These are phyloP conservation scores for Porphyra umbilicalis DNA, from an alignment of 31 red algal genomes.

Conservation along the genomic window DNA sequence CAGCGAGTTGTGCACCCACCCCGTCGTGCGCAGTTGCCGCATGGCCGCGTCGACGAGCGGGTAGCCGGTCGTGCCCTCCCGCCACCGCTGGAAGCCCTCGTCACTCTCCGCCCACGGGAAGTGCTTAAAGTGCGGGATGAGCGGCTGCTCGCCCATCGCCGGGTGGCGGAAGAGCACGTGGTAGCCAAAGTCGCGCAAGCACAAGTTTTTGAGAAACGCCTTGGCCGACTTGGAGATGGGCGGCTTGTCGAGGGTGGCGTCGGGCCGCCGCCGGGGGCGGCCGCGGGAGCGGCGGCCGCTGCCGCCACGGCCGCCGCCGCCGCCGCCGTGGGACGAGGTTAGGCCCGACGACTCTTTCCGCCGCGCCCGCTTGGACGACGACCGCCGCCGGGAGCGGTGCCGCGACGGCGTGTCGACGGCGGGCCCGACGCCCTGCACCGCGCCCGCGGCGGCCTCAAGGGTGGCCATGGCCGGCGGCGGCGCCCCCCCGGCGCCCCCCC, in stretches of 20 bases:
- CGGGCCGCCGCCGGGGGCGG: neutral
- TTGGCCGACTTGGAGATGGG: conserved; percentile 66
- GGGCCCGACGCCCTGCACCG: neutral
- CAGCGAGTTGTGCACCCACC: conserved; percentile 79
- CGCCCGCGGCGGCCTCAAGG: neutral
- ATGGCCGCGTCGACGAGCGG: conserved; percentile 89
- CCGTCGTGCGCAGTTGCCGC: conserved; percentile 53
- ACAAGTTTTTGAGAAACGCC: conserved; percentile 95
- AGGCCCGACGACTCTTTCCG: neutral
- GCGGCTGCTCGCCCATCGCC: conserved; percentile 55
- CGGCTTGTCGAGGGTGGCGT: neutral
- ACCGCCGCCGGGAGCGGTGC: neutral
- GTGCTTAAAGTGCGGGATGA: conserved; percentile 66
- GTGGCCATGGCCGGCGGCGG: neutral
- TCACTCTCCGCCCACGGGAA: conserved; percentile 85
- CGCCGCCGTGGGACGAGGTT: neutral
- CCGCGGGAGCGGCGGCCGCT: neutral
- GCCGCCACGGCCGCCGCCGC: neutral
- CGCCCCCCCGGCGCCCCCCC: neutral
- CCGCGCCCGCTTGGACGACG: conserved; percentile 4
- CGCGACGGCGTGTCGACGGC: neutral
- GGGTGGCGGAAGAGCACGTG: conserved; percentile 92
- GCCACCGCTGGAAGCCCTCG: conserved; percentile 57
- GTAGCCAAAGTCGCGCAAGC: conserved; percentile 91
- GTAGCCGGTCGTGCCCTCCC: conserved; percentile 71